Percentiles rank a stretch among this genome's conserved stretches.
phyloP scores from a whole-genome alignment of 345 rosid genomes.

The Eucalyptus tenuipes region DNA sequence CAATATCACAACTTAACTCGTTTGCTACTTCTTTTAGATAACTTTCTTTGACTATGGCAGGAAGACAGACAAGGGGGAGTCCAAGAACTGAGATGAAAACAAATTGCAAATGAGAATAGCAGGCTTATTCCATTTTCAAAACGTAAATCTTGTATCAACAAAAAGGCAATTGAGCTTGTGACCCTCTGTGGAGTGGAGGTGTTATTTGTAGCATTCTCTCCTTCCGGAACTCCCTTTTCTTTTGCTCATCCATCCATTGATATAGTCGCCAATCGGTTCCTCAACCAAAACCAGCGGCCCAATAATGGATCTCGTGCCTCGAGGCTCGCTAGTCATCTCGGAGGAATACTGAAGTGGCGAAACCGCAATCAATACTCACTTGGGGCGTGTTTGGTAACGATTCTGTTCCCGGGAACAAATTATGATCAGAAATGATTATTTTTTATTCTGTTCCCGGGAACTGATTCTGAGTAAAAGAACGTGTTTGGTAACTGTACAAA shows the following conservation, averaged over 20 bases:
- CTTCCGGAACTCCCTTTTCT: background rate
- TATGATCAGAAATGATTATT: too few relatives aligned
- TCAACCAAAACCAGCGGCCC: background rate
- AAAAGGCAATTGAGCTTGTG: background rate
- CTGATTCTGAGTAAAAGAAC: too few relatives aligned
- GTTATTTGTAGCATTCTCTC: background rate
- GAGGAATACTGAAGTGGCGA: background rate
- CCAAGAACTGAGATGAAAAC: background rate
- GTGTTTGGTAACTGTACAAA: too few relatives aligned
- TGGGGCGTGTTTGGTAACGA: too few relatives aligned
- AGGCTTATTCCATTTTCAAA: background rate
- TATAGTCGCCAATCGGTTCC: background rate
- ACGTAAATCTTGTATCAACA: background rate
- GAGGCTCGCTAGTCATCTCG: background rate
- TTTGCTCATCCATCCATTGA: background rate
- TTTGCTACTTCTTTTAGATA: background rate
- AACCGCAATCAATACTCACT: background rate
- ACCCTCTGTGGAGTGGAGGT: background rate
- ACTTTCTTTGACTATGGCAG: background rate
- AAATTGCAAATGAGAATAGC: background rate
- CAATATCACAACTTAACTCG: background rate
- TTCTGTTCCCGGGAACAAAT: too few relatives aligned
- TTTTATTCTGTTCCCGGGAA: too few relatives aligned
- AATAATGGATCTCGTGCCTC: background rate
- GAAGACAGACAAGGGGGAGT: background rate